Evolutionary conservation across 768 basidiomycete species (phyloP).

Genomic region (Antrodiella citrinella): DNA sequence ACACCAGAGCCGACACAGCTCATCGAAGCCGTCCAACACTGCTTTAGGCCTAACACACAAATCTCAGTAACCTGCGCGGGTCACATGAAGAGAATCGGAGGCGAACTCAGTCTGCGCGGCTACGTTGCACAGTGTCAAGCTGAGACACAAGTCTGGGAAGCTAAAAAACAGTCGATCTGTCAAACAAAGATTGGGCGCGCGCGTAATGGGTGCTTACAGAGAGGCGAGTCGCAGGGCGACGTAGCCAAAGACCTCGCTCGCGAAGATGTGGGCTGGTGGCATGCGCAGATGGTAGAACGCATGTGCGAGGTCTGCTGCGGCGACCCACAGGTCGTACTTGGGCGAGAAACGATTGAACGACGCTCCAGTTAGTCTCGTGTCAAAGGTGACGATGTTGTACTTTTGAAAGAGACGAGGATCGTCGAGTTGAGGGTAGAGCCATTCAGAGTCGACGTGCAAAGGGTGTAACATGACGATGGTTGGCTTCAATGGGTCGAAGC

Average conservation of each 20-base stretch:
- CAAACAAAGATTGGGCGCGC: too few species aligned
- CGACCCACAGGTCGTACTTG: slow-evolving; percentile 67
- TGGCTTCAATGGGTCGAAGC: slow-evolving; percentile 57
- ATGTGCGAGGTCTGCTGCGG: slow-evolving; percentile 68
- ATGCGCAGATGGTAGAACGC: slow-evolving; percentile 56
- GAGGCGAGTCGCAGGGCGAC: slow-evolving; percentile 56
- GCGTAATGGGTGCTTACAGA: slow-evolving; percentile 32
- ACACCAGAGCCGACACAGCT: slow-evolving; percentile 54
- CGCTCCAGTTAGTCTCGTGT: slow-evolving; percentile 56
- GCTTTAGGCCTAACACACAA: slow-evolving; percentile 39
- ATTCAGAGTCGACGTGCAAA: slow-evolving; percentile 57
- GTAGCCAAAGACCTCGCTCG: slow-evolving; percentile 53
- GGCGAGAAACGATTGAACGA: slow-evolving; percentile 46
- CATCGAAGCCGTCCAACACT: slow-evolving; percentile 54
- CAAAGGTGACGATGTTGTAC: slow-evolving; percentile 72
- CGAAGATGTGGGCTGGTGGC: slow-evolving; percentile 64
- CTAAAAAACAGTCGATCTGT: slow-evolving; percentile 26
- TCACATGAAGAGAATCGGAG: background rate
- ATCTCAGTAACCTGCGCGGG: too few species aligned
- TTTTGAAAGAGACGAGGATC: slow-evolving; percentile 50
- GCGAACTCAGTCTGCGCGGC: slow-evolving; percentile 61
- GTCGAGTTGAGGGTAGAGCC: slow-evolving; percentile 58
- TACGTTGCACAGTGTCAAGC: slow-evolving; percentile 61
- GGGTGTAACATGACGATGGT: slow-evolving; percentile 65
- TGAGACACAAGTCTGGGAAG: slow-evolving; percentile 65